Percentiles rank a stretch among this genome's conserved stretches.
Conservation (phyloP, 2,329 filamentous ascomycete genomes). For the Kalmusia sp. region DNA sequence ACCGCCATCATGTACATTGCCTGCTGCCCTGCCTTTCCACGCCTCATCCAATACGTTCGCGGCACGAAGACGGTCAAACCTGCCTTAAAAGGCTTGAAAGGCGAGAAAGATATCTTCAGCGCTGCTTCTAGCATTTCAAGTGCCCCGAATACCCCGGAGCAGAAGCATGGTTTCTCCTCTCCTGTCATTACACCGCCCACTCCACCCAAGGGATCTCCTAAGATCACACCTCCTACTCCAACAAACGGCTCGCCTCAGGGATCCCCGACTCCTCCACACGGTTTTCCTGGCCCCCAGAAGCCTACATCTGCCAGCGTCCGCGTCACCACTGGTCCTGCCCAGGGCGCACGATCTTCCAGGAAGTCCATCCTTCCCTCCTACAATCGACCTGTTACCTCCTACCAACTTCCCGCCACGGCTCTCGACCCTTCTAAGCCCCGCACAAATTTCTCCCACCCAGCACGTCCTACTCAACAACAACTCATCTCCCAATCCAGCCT, state of each 20-base stretch:
- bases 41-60: conserved; percentile 14
- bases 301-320: neutral
- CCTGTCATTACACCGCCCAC: conserved; percentile 6
- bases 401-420: neutral
- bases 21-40: conserved; percentile 16
- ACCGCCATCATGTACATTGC: conserved; percentile 14
- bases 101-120: conserved; percentile 7
- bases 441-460: conserved; percentile 5
- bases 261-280: neutral
- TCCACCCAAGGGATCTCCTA: conserved; percentile 1
- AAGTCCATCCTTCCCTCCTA: neutral
- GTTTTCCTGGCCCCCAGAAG: neutral
- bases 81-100: neutral
- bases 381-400: conserved; percentile 2
- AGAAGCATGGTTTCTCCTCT: neutral
- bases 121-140: conserved; percentile 1
- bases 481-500: conserved; percentile 1
- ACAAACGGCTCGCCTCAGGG: conserved; percentile 1
- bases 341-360: neutral
- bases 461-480: neutral
- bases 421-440: neutral
- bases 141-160: neutral
- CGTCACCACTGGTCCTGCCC: neutral
- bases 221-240: neutral
- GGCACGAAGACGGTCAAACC: conserved; percentile 10